These are phyloP conservation scores for Penicillium cataractarum DNA, from an alignment of 495 filamentous ascomycete species.

Conservation along the genomic window DNA sequence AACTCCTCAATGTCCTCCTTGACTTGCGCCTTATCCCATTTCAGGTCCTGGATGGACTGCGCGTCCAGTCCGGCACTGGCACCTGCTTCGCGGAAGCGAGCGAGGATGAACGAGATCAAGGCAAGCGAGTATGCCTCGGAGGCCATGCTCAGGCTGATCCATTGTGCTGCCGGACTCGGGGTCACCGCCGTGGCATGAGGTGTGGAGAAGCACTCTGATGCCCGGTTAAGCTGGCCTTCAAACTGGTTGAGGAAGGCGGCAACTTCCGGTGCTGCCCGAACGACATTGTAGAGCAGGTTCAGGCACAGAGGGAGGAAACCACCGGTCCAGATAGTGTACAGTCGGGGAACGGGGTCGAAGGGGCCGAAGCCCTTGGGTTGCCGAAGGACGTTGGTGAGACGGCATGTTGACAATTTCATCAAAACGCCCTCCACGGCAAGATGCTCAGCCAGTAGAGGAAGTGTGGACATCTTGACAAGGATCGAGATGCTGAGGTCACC, in stretches of 20 bases:
- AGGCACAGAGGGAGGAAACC: slow-evolving; percentile 88
- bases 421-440: slow-evolving; percentile 85
- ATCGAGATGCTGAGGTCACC: slow-evolving; percentile 86
- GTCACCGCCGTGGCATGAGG: slow-evolving; percentile 36
- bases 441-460: slow-evolving; percentile 84
- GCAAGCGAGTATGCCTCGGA: slow-evolving; percentile 78
- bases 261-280: slow-evolving; percentile 78
- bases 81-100: slow-evolving; percentile 61
- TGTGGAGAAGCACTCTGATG: slow-evolving; percentile 62
- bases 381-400: slow-evolving; percentile 69
- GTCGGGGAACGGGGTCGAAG: slow-evolving; percentile 58
- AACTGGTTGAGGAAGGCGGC: slow-evolving; percentile 85
- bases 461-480: slow-evolving; percentile 80
- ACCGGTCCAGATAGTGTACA: slow-evolving; percentile 84
- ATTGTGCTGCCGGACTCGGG: slow-evolving; percentile 41
- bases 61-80: slow-evolving; percentile 60
- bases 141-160: slow-evolving; percentile 69
- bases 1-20: slow-evolving; percentile 81
- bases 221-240: slow-evolving; percentile 67
- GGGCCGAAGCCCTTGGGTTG: slow-evolving; percentile 70
- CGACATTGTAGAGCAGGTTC: slow-evolving; percentile 83
- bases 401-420: slow-evolving; percentile 74
- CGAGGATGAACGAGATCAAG: slow-evolving; percentile 69
- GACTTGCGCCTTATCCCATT: slow-evolving; percentile 70
- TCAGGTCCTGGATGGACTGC: slow-evolving; percentile 63